Evolutionary conservation across 129 eudicot species (phyloP).

Genomic region (Flaveria robusta): DNA sequence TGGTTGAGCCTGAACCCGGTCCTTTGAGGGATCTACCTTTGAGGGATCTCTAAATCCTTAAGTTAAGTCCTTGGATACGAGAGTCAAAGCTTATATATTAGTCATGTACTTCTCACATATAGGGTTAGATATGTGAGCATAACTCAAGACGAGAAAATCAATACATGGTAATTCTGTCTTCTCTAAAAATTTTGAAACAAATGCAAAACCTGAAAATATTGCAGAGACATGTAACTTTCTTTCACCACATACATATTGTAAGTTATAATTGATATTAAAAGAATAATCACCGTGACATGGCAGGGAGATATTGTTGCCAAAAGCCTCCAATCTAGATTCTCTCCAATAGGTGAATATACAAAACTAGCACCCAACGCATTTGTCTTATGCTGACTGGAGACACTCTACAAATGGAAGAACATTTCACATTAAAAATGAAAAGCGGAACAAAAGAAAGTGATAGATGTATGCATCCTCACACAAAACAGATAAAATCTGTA

Average conservation of each 20-base stretch:
- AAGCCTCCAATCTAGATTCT: slow-evolving; percentile 92
- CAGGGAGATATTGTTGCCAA: slow-evolving; percentile 95
- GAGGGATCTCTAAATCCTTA: no score
- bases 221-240: background rate
- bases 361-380: slow-evolving; percentile 90
- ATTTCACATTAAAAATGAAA: slow-evolving; percentile 17
- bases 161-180: background rate
- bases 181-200: background rate
- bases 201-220: background rate
- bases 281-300: slow-evolving; percentile 82
- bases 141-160: background rate
- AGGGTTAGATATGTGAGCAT: background rate
- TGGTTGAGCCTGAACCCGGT: no score
- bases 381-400: slow-evolving; percentile 69
- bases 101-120: no score
- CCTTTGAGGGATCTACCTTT: no score
- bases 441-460: slow-evolving; percentile 23
- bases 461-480: slow-evolving; percentile 17
- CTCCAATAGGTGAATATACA: slow-evolving; percentile 81
- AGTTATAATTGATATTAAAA: slow-evolving; percentile 12
- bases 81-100: no score
- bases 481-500: background rate
- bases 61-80: no score
- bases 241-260: background rate
- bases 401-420: slow-evolving; percentile 62